Evolutionary conservation across 2,329 filamentous ascomycete species (phyloP).

Genomic region (Seiridium unicorne): DNA sequence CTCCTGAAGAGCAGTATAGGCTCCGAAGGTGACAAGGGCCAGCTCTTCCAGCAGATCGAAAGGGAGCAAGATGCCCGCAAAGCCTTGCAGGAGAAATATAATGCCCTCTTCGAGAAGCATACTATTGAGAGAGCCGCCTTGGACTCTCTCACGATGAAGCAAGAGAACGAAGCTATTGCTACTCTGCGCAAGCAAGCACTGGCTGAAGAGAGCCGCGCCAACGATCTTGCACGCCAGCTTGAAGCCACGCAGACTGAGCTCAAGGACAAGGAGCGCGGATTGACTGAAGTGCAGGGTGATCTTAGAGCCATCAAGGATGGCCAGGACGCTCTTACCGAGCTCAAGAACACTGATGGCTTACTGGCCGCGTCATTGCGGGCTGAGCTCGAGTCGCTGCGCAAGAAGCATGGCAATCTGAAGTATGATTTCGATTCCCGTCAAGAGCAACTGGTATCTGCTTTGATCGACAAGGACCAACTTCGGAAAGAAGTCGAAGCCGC

Average conservation of each 20-base stretch:
- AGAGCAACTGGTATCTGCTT: slow-evolving; percentile 57
- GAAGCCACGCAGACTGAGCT: slow-evolving; percentile 40
- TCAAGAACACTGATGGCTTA: slow-evolving; percentile 59
- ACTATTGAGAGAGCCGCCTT: slow-evolving; percentile 58
- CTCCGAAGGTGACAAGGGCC: slow-evolving; percentile 52
- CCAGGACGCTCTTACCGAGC: slow-evolving; percentile 51
- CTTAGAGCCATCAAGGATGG: slow-evolving; percentile 45
- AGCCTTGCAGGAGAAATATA: slow-evolving; percentile 52
- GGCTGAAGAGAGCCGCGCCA: slow-evolving; percentile 47
- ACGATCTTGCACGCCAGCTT: slow-evolving; percentile 42
- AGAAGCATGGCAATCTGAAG: slow-evolving; percentile 45
- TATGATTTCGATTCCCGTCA: slow-evolving; percentile 57
- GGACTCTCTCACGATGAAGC: slow-evolving; percentile 49
- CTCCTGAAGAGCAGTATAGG: slow-evolving; percentile 54
- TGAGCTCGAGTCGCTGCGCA: slow-evolving; percentile 56
- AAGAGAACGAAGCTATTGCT: slow-evolving; percentile 49
- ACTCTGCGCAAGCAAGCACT: slow-evolving; percentile 49
- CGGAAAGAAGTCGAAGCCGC: slow-evolving; percentile 51
- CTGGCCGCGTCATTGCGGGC: slow-evolving; percentile 57
- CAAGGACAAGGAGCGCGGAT: slow-evolving; percentile 53
- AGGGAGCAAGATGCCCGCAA: slow-evolving; percentile 49
- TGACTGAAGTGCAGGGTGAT: slow-evolving; percentile 51
- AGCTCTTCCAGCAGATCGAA: slow-evolving; percentile 56
- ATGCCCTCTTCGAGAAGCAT: slow-evolving; percentile 57
- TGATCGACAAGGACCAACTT: slow-evolving; percentile 60